Base-by-base conservation (phyloP, 2,329 filamentous ascomycete species). In the Penicillium sp. region DNA sequence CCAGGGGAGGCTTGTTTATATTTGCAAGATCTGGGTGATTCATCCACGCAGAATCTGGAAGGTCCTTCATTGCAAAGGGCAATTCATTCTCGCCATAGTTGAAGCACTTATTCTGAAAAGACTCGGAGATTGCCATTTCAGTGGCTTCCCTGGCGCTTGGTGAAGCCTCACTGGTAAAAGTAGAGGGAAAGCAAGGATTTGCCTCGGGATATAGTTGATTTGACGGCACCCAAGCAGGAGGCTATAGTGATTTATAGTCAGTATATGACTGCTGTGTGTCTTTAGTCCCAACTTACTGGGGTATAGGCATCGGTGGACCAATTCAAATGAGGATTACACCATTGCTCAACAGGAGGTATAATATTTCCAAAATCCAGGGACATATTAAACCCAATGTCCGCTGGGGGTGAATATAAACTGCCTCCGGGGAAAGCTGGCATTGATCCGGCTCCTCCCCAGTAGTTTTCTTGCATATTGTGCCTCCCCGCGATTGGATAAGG, bases 371-470 rank as follows among this genome's bases (percentile, higher is more conserved):
- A 11, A 2, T 52, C 40, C 9, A 38, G 14, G 3, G 49, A 31
- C n/a, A 48, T 22, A 16, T 29, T 47, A n/a, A 47, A 34, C 3
- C 20, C 22, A 24, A 22, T 5, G 0, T 48, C 44, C 1, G 5
- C 29, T 10, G 38, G 22, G 20, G 32, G 13, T 7, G 26, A 14
- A 13, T 22, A 14, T 1, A 50, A 13, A 18, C 26, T 31, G 5
- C n/a, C 40, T 18, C 11, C 34, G 13, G 51, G n/a, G 4, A 40
- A 18, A 18, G 13, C 3, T 5, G 39, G 20, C 20, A 43, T 48
- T 26, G 5, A 9, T 2, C 48, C 39, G 4, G 18, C 22, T n/a
- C 31, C 45, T 26, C 14, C 14, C 61, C 61, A 64, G 20, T 24
- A 48, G 9, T 51, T 37, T 11, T 20, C 24, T 18, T 49, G 43